These are phyloP conservation scores for Rhizophagus prolifer DNA, from an alignment of 192 early-diverging fungal genomes.

Conservation along the genomic window DNA sequence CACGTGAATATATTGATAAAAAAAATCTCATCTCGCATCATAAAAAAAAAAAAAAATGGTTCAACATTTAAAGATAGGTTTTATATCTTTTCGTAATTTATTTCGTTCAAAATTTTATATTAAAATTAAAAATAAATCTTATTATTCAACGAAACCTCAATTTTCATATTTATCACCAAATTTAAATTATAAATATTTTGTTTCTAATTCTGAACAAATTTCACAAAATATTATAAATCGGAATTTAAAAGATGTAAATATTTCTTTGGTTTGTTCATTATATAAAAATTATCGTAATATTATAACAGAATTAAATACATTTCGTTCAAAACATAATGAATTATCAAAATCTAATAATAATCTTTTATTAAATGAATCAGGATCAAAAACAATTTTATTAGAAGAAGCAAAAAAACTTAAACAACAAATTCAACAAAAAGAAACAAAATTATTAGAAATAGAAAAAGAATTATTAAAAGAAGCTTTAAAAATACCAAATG, in stretches of 20 bases:
- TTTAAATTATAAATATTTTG: constrained; percentile 27
- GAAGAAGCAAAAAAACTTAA: constrained; percentile 62
- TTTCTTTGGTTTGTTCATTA: neutral
- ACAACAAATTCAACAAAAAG: constrained; percentile 51
- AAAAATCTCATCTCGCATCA: neutral
- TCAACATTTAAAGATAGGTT: neutral
- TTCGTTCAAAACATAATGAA: constrained; percentile 16
- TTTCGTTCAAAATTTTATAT: neutral
- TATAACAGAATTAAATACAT: constrained; percentile 5
- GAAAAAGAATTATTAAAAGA: constrained; percentile 59
- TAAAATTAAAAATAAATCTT: neutral
- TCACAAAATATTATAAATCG: constrained; percentile 25
- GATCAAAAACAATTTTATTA: constrained; percentile 18
- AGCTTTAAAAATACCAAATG: constrained; percentile 77
- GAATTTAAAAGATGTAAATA: constrained; percentile 17
- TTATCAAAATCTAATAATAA: neutral
- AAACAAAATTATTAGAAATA: constrained; percentile 45
- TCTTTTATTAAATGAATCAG: neutral
- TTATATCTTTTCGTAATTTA: neutral
- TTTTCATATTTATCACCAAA: constrained; percentile 4
- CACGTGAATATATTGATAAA: too few species aligned
- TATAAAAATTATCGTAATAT: constrained; percentile 1
- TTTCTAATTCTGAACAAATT: neutral
- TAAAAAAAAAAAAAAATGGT: neutral
- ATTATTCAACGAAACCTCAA: neutral